These are phyloP conservation scores for Dendrocalamus latiflorus DNA, from an alignment of 202 grass and related monocot genomes.

Conservation along the genomic window DNA sequence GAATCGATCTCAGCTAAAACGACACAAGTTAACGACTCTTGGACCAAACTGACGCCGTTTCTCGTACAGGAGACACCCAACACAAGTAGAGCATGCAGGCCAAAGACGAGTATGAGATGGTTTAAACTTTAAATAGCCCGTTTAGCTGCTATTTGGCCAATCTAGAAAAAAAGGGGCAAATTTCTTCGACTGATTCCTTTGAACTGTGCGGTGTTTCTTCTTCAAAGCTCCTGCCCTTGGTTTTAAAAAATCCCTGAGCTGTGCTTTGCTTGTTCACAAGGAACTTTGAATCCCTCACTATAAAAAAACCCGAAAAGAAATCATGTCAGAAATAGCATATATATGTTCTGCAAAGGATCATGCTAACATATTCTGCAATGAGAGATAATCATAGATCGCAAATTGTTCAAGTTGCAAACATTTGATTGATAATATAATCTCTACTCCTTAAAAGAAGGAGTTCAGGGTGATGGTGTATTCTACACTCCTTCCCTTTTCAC, in stretches of 20 bases:
- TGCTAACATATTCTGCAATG: neutral
- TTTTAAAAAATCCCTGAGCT: neutral
- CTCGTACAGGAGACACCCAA: neutral
- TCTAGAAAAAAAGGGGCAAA: neutral
- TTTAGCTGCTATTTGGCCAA: neutral
- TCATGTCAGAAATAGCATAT: neutral
- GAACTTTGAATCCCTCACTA: too few relatives aligned
- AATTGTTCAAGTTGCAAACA: neutral
- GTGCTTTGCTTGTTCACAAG: neutral
- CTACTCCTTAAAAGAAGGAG: too few relatives aligned
- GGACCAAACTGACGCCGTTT: neutral
- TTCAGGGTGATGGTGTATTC: too few relatives aligned
- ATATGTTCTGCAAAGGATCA: neutral
- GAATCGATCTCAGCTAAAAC: neutral
- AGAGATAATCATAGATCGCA: neutral
- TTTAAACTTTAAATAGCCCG: neutral
- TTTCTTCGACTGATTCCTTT: neutral
- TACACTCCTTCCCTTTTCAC: too few relatives aligned
- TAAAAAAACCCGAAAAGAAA: neutral
- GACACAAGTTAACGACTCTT: neutral
- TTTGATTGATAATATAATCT: neutral
- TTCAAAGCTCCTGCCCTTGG: too few relatives aligned
- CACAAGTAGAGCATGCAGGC: neutral
- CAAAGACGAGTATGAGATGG: neutral
- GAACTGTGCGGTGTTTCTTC: too few relatives aligned